Evolutionary conservation across 2,329 filamentous ascomycete genomes (phyloP), one percentile per base, ranked within the genome.

Genomic region (Colletotrichum falcatum): DNA sequence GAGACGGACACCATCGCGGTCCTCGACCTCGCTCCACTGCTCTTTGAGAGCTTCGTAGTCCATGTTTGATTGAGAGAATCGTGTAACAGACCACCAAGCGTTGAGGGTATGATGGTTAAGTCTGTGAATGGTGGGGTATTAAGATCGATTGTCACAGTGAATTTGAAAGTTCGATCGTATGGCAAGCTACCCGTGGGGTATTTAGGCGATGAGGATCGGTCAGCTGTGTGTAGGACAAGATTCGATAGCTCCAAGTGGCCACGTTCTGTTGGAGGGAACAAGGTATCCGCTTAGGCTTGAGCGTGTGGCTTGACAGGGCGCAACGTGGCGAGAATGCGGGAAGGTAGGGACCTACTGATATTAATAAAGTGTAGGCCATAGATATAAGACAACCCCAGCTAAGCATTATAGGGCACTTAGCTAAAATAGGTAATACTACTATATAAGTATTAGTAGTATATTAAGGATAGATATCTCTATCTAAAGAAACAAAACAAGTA

Each of bases 21-120:
- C 96, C 85, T 99, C 96, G 70, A 97, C 91, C 81, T 98, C 94
- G 78, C 92, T 94, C 95, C 95, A 98, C 85, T 95, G 92, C 83
- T 98, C 95, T 85, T 98, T 98, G 75, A 97, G 85, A 75, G 91
- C 88, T 82, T 98, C 95, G 87, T 94, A 97, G 81, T 97, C 95
- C 94, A 97, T 97, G 58, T 61, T 75, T 18, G 49, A 56, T 55
- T 5, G 30, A 2, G 26, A 18, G 12, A 39, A 23, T 28, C 14
- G 18, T 28, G 3, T 11, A 18, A 42, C 23, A 23, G 42, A 44
- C 20, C 11, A 16, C 5, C 23, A 14, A n/a, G n/a, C 14, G 26
- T 46, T 44, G 20, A 7, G 12, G 1, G 20, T n/a, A 2, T 37
- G 12, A 5, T 9, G 8, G n/a, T 2, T 12, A 16, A 26, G 14